Conservation (phyloP, 768 basidiomycete genomes). For the Psilocybe azurescens region DNA sequence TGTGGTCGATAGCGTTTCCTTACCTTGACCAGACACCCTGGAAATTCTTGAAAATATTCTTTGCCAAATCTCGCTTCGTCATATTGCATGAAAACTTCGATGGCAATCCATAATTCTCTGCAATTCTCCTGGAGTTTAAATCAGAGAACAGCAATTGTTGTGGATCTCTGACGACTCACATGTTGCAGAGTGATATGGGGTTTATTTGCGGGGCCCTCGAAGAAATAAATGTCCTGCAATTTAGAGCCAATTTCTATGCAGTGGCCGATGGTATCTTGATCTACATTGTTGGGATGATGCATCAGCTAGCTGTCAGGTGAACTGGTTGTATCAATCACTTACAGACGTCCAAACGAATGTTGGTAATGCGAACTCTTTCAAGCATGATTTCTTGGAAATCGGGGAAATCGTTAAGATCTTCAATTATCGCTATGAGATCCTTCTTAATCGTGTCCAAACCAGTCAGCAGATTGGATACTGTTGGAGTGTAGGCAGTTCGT, state of each 20-base stretch:
- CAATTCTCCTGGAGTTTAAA: not conserved
- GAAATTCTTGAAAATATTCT: slow-evolving; percentile 2
- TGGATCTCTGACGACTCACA: not conserved
- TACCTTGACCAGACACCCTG: slow-evolving; percentile 3
- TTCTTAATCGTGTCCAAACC: not conserved
- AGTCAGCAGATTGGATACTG: not conserved
- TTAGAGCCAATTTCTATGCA: not conserved
- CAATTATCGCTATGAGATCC: not conserved
- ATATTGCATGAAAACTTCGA: not conserved
- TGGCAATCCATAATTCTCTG: not conserved
- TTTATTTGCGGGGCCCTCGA: not conserved
- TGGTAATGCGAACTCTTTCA: not conserved
- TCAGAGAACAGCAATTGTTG: not conserved
- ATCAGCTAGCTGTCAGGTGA: not conserved
- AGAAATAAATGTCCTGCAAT: not conserved
- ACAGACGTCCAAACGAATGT: not conserved
- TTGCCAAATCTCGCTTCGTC: not conserved
- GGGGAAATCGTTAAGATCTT: not conserved
- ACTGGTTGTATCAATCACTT: not conserved
- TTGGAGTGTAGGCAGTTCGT: not conserved
- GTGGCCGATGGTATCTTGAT: not conserved
- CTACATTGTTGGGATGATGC: not conserved
- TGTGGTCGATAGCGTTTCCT: not conserved
- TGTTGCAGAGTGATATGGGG: not conserved
- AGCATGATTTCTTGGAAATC: not conserved